These are phyloP conservation scores for Deinandra increscens DNA, from an alignment of 129 eudicot species.

Conservation along the genomic window DNA sequence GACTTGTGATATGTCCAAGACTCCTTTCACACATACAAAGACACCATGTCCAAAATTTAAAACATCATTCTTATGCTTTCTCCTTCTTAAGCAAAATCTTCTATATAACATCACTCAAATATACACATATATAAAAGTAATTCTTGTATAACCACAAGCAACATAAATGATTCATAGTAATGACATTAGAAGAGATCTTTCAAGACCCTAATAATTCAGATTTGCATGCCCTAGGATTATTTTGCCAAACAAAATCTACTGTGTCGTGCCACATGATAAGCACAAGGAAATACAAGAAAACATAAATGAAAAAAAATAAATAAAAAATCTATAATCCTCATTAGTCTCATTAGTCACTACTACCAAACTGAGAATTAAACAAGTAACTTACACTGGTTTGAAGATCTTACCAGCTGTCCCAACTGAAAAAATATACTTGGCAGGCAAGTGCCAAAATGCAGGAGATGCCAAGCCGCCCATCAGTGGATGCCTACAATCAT, in stretches of 20 bases:
- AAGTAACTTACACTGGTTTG: constrained; percentile 41
- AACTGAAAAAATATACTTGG: constrained; percentile 17
- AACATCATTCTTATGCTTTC: too few relatives aligned
- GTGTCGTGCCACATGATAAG: constrained; percentile 15
- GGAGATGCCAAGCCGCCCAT: constrained; percentile 28
- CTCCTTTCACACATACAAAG: too few relatives aligned
- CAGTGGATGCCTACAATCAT: constrained; percentile 24
- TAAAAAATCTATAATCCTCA: constrained; percentile 28
- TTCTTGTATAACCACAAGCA: constrained; percentile 16
- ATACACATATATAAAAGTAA: too few relatives aligned
- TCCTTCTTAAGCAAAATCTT: too few relatives aligned
- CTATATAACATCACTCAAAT: too few relatives aligned
- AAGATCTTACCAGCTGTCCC: constrained; percentile 24
- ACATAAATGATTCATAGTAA: not conserved
- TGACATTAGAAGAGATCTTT: constrained; percentile 5
- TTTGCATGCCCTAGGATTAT: constrained; percentile 27
- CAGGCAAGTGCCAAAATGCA: constrained; percentile 12
- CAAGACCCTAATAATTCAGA: constrained; percentile 12
- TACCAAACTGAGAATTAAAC: constrained; percentile 27
- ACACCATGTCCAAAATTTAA: too few relatives aligned
- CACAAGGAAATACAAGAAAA: constrained; percentile 27
- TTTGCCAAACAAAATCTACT: constrained; percentile 18
- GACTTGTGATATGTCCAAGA: too few relatives aligned
- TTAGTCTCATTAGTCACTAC: constrained; percentile 25
- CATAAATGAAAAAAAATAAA: not conserved